Evolutionary conservation across 257 asterid species (phyloP), one percentile per base, ranked within the genome.

Genomic region (Solanum ossicruentum): DNA sequence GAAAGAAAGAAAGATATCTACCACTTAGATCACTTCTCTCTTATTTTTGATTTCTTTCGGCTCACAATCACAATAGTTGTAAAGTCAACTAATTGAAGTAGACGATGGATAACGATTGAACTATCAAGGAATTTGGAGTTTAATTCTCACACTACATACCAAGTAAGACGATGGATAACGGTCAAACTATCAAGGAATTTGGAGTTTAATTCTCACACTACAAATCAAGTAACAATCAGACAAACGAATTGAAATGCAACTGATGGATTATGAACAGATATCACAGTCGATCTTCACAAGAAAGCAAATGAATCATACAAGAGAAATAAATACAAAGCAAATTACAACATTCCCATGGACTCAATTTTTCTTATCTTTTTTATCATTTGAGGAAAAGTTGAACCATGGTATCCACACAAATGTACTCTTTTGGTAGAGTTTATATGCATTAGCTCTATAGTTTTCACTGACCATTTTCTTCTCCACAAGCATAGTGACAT

Each of bases 401-500:
- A 67, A 93, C 98, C 98, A 95, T 80, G 99, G 98, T 77, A 96
- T 87, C 98, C 95, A 93, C 26, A 92, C 94, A 2, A 95, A 92
- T 7, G 98, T 96, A 9, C 86, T 91, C 89, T 85, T 90, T 89
- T 91, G 97, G 83, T 96, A 95, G 47, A 81, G 82, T 83, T 60
- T 91, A 49, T 93, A 96, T 4, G 95, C 97, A 83, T 93, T 93
- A 21, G 90, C 95, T 83, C 99, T 88, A 88, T 93, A 89, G 67
- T 89, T 92, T 83, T 91, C 93, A 83, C 89, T 91, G 89, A 92
- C 52, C 98, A 96, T 96, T 32, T 93, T 90, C 12, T 87, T 85
- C 92, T 96, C 99, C 23, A 95, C 98, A 17, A 96, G 97, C 84
- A 89, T 16, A 1, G 99, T 95, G 70, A 96, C 98, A 87, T 96